Evolutionary conservation across 768 basidiomycete genomes (phyloP).

Genomic region (Auriscalpium vulgare): DNA sequence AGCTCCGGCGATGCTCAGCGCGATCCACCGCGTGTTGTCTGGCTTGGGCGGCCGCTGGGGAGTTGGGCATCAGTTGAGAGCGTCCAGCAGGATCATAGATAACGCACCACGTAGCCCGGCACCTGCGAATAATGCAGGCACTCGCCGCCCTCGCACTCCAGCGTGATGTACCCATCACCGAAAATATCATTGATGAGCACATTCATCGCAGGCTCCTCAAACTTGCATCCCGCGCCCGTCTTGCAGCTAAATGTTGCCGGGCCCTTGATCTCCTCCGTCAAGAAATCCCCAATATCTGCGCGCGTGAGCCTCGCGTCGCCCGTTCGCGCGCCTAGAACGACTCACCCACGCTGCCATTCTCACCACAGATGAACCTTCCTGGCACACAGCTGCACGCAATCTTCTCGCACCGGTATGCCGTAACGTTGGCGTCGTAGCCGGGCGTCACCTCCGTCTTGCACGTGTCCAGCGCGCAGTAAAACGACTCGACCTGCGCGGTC

Average conservation of each 20-base stretch:
- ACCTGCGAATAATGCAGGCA: conserved; percentile 92
- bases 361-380: conserved; percentile 89
- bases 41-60: conserved; percentile 69
- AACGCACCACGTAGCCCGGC: conserved; percentile 76
- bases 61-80: neutral
- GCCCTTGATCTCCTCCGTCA: conserved; percentile 82
- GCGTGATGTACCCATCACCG: conserved; percentile 83
- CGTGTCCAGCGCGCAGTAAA: conserved; percentile 81
- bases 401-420: conserved; percentile 71
- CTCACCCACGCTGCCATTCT: conserved; percentile 87
- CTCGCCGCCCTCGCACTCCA: conserved; percentile 84
- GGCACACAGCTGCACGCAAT: conserved; percentile 93
- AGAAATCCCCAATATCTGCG: conserved; percentile 88
- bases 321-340: conserved; percentile 5
- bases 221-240: conserved; percentile 67
- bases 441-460: conserved; percentile 45
- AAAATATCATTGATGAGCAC: conserved; percentile 89
- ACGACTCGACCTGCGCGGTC: conserved; percentile 90
- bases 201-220: conserved; percentile 97
- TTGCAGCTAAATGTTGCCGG: conserved; percentile 83
- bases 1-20: conserved; percentile 74
- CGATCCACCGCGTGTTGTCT: conserved; percentile 75
- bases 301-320: no score
- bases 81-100: neutral
- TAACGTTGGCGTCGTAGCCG: conserved; percentile 62